Evolutionary conservation across 495 filamentous ascomycete species (phyloP), one percentile per base, ranked within the genome.

Genomic region (Podospora pseudoanserina): DNA sequence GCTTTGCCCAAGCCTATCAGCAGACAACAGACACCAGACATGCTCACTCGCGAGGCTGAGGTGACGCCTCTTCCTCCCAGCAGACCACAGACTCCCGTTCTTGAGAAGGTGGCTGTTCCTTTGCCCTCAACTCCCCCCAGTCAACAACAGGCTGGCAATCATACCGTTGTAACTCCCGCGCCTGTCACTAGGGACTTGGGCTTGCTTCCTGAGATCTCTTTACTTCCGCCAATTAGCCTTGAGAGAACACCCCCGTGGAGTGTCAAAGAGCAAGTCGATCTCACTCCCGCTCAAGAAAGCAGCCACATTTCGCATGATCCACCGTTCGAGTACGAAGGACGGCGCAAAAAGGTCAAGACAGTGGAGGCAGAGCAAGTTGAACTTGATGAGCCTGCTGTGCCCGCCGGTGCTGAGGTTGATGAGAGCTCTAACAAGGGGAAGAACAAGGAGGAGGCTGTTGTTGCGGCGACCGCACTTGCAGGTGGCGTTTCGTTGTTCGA

Each of bases 291-390:
- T 6, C 79, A 78, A 65, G 63, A 75, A 44, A 79, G 69, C 57
- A 81, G 78, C 65, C 72, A 76, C 67, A 67, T 81, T 11, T 70
- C 73, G 65, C 80, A 81, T 62, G 79, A 80, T 3, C 75, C 75
- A 54, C 77, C 76, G 2, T 81, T 79, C 44, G 80, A 79, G 59
- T 70, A 79, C 54, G 72, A 76, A 4, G 69, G 65, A 9, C 72
- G 72, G 13, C 76, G 74, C 63, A 82, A 82, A 67, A 79, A 76
- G 71, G 64, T 65, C 60, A 78, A 77, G 67, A 79, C 74, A 26
- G 68, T 68, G 68, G 65, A 78, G 26, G 66, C 65, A 28, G 71
- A 70, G 27, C 19, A 18, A 5, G 27, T 30, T 5, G 69, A 70
- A 65, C 39, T 68, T 68, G 16, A 13, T 63, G n/a, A 67, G 58